Percentiles rank a stretch among this genome's conserved stretches.
phyloP scores from a whole-genome alignment of 192 early-diverging fungal genomes.

The Spizellomyces punctatus region DNA sequence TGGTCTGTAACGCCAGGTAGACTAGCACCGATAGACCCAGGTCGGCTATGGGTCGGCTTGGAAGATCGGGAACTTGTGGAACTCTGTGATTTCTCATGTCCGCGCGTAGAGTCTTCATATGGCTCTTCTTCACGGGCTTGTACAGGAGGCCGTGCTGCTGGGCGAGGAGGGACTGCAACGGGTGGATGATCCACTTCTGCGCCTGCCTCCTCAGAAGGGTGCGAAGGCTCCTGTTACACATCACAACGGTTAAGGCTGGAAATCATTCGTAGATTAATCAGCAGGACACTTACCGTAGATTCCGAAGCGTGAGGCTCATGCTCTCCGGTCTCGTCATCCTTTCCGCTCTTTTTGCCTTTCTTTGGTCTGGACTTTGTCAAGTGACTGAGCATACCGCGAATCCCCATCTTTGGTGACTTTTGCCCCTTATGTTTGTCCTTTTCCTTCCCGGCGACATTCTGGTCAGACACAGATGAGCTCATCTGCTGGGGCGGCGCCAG shows the following conservation, averaged over 20 bases:
- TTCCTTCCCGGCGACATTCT: slow-evolving; percentile 20
- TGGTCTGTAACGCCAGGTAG: neutral
- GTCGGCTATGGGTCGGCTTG: slow-evolving; percentile 10
- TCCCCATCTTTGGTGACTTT: slow-evolving; percentile 34
- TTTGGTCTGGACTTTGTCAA: slow-evolving; percentile 53
- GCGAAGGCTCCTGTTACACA: too few species aligned
- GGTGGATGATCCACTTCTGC: too few species aligned
- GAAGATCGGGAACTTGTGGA: slow-evolving; percentile 1
- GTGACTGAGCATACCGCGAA: slow-evolving; percentile 47
- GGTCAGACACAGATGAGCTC: neutral
- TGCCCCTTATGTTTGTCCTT: slow-evolving; percentile 26
- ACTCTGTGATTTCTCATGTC: neutral
- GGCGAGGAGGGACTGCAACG: too few species aligned
- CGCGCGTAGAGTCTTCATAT: too few species aligned
- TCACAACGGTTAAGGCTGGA: too few species aligned
- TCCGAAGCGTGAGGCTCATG: too few species aligned
- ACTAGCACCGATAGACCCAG: slow-evolving; percentile 1
- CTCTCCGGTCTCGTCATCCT: slow-evolving; percentile 8
- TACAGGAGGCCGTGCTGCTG: too few species aligned
- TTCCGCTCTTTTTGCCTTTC: slow-evolving; percentile 26
- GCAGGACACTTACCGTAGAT: too few species aligned
- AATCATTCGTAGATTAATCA: too few species aligned
- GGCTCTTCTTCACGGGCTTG: too few species aligned
- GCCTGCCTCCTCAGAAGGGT: too few species aligned
- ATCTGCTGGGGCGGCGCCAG: neutral